Conservation (phyloP, 257 asterid genomes). For the Scutellaria galericulata region DNA sequence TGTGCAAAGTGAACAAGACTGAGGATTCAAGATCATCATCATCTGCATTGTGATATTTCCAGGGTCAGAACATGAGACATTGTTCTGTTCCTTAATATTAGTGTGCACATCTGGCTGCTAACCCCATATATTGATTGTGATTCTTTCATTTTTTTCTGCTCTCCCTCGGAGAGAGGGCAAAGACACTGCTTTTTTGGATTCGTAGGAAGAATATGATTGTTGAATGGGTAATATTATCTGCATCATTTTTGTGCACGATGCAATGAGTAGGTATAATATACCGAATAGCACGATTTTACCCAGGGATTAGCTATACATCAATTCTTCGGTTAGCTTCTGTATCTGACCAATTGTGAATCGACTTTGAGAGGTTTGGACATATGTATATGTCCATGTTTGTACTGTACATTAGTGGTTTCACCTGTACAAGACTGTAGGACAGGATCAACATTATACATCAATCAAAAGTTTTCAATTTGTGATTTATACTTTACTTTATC, state of each 20-base stretch:
- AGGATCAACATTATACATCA: slow-evolving; percentile 43
- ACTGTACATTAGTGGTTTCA: slow-evolving; percentile 55
- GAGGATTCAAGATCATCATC: slow-evolving; percentile 58
- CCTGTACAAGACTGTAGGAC: slow-evolving; percentile 48
- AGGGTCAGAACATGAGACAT: slow-evolving; percentile 29
- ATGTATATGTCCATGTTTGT: slow-evolving; percentile 45
- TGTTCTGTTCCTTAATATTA: slow-evolving; percentile 21
- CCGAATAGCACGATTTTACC: slow-evolving; percentile 32
- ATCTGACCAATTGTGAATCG: slow-evolving; percentile 43
- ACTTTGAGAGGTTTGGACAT: slow-evolving; percentile 32
- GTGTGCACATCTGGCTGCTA: slow-evolving; percentile 50
- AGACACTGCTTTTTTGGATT: slow-evolving; percentile 35
- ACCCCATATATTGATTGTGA: slow-evolving; percentile 55
- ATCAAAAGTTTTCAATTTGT: slow-evolving; percentile 26
- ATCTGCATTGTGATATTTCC: slow-evolving; percentile 48
- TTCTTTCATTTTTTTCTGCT: slow-evolving; percentile 61
- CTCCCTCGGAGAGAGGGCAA: slow-evolving; percentile 44
- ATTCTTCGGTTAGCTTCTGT: slow-evolving; percentile 45
- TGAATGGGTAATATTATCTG: slow-evolving; percentile 36
- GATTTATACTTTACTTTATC: background rate
- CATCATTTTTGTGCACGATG: slow-evolving; percentile 48
- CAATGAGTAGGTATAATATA: slow-evolving; percentile 38
- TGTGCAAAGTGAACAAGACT: slow-evolving; percentile 76
- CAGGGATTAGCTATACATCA: slow-evolving; percentile 36
- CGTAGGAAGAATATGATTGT: slow-evolving; percentile 36